Conservation (phyloP, 192 early-diverging fungal genomes). For the Backusella sp. region DNA sequence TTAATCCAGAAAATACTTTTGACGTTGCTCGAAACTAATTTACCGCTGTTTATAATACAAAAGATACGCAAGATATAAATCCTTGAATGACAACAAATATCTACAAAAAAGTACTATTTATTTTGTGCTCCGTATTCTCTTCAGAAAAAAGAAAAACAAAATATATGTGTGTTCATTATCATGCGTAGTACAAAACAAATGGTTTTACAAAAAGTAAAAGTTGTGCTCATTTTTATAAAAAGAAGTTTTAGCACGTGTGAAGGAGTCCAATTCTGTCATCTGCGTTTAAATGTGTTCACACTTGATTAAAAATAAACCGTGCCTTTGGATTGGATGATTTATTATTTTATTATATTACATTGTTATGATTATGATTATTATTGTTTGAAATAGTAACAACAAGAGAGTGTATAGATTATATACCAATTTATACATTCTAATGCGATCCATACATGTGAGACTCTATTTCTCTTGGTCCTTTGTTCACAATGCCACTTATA, state of each 20-base stretch:
- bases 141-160: too few species aligned
- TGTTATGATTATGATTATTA: too few species aligned
- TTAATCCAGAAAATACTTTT: too few species aligned
- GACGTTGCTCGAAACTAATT: too few species aligned
- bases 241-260: neutral
- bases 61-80: neutral
- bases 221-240: neutral
- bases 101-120: neutral
- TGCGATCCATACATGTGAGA: neutral
- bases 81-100: neutral
- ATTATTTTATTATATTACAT: neutral
- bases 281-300: neutral
- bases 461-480: neutral
- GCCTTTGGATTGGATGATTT: neutral
- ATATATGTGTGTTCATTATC: neutral
- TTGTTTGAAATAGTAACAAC: too few species aligned
- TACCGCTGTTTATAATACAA: neutral
- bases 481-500: neutral
- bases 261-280: neutral
- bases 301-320: neutral
- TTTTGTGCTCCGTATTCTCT: neutral
- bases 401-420: neutral
- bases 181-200: neutral
- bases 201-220: neutral
- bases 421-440: neutral